Base-by-base conservation (phyloP, 2,329 filamentous ascomycete genomes). In the Diaporthe amygdali region DNA sequence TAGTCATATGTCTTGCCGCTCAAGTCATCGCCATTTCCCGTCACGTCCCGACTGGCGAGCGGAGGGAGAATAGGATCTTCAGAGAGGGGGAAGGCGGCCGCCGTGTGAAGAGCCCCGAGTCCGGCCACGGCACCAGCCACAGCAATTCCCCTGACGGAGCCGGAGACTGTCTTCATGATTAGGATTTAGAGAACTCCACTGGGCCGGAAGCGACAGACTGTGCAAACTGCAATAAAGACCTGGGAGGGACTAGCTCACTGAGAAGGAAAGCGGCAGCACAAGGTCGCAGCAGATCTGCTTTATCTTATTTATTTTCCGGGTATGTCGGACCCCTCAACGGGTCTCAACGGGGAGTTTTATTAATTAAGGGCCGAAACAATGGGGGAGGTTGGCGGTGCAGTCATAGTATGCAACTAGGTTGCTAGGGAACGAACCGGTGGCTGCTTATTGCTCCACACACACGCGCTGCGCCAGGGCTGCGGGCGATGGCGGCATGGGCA, bases 1-100 rank as follows among this genome's bases (percentile, higher is more conserved):
- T 72, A 72, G 69, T 72, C 71, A 17, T 72, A 72, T 0, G 72
- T 66, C 54, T 68, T 47, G 25, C 66, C 66, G 52, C 22, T 59
- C 32, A 68, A 20, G 12, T 59, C 66, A 41, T 49, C 66, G 10
- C 66, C 66, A 17, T 47, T 59, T 3, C n/a, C 9, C 9, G 52
- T 59, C 15, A 68, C 66, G 15, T 59, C 32, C 41, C 66, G 66
- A 32, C 55, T 68, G 2, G 52, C 15, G 6, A 68, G 32, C 27
- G 52, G 66, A 14, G 66, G 66, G n/a, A 46, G 27, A 47, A 68
- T 44, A 6, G 51, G 39, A 7, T 68, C 66, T 20, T 49, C 66
- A 20, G 54, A 39, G 66, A 59, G 46, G 14, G 66, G 52, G 12
- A 49, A 47, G 20, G 66, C 66, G 44, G 66, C 44, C 20, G 46